Conservation (phyloP, 208 protist genomes). For the Trypanosoma lewisi region DNA sequence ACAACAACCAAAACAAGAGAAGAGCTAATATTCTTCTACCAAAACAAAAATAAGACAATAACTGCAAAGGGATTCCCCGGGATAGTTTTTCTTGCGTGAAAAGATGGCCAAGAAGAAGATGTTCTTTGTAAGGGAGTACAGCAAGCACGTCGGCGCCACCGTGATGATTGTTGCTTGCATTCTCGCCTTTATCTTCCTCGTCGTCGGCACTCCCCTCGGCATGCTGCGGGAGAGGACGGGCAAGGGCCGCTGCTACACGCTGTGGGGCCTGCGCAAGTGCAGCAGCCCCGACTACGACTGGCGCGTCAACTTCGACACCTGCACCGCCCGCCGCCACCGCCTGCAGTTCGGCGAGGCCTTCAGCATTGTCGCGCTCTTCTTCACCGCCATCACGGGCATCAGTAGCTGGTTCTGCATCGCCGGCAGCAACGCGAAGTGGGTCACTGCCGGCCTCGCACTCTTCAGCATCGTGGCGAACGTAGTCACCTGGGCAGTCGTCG, state of each 20-base stretch:
- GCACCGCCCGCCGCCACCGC: slow-evolving; percentile 36
- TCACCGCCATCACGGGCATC: slow-evolving; percentile 29
- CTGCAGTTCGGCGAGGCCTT: slow-evolving; percentile 57
- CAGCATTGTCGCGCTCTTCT: slow-evolving; percentile 51
- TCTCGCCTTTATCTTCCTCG: slow-evolving; percentile 35
- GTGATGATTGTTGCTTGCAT: slow-evolving; percentile 47
- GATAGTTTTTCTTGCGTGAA: background rate
- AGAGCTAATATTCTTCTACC: too few species aligned
- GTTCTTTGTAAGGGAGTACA: slow-evolving; percentile 57
- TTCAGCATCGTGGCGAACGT: slow-evolving; percentile 43
- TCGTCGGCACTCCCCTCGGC: slow-evolving; percentile 45
- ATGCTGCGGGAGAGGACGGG: slow-evolving; percentile 33
- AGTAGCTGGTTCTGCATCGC: slow-evolving; percentile 33
- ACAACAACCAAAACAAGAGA: background rate
- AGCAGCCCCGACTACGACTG: slow-evolving; percentile 37
- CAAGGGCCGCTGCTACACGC: slow-evolving; percentile 37
- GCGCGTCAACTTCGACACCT: slow-evolving; percentile 44
- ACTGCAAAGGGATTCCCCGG: too few species aligned
- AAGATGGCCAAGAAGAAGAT: slow-evolving; percentile 43
- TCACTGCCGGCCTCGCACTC: slow-evolving; percentile 26
- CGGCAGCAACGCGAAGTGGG: slow-evolving; percentile 39
- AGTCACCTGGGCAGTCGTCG: slow-evolving; percentile 55
- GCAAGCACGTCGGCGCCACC: slow-evolving; percentile 46
- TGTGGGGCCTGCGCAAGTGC: slow-evolving; percentile 58
- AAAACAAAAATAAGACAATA: too few species aligned